Percentiles rank a stretch among this genome's conserved stretches.
Evolutionary conservation across 768 basidiomycete genomes (phyloP).

Genomic region (Tylopilus subfusipes): DNA sequence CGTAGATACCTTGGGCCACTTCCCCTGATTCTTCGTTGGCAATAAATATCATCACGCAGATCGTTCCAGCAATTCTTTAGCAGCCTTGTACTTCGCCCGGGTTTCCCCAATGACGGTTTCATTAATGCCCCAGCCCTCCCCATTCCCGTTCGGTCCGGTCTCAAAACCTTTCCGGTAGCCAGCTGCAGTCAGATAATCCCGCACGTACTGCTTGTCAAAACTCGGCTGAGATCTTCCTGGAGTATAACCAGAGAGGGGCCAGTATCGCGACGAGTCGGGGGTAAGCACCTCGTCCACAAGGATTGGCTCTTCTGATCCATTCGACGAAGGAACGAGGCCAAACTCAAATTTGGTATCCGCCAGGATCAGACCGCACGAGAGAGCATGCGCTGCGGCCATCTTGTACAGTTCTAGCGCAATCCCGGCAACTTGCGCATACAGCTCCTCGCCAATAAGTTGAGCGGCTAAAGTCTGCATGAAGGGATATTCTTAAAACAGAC

Average conservation of each 20-base stretch:
- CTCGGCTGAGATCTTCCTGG: conserved; percentile 78
- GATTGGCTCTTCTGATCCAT: conserved; percentile 53
- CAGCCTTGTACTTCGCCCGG: conserved; percentile 74
- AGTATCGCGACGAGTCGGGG: conserved; percentile 96
- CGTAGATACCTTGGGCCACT: background rate
- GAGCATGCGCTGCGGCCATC: conserved; percentile 71
- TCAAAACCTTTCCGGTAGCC: conserved; percentile 83
- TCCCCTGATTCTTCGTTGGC: background rate
- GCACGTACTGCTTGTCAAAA: conserved; percentile 95
- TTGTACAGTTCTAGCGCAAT: conserved; percentile 65
- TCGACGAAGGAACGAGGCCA: conserved; percentile 58
- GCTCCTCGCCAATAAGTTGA: conserved; percentile 59
- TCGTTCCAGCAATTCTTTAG: conserved; percentile 54
- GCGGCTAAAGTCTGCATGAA: conserved; percentile 43
- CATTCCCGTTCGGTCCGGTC: conserved; percentile 60
- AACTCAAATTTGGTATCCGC: conserved; percentile 99
- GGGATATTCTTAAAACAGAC: background rate
- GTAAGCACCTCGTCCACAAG: conserved; percentile 97
- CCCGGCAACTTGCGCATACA: conserved; percentile 58
- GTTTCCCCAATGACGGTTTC: conserved; percentile 77
- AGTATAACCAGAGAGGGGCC: conserved; percentile 75
- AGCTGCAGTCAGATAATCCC: conserved; percentile 77
- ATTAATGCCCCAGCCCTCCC: conserved; percentile 76
- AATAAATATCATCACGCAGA: conserved; percentile 10
- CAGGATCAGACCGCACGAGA: conserved; percentile 78